phyloP scores from a whole-genome alignment of 305 asterid species.

The Rubia tinctorum region DNA sequence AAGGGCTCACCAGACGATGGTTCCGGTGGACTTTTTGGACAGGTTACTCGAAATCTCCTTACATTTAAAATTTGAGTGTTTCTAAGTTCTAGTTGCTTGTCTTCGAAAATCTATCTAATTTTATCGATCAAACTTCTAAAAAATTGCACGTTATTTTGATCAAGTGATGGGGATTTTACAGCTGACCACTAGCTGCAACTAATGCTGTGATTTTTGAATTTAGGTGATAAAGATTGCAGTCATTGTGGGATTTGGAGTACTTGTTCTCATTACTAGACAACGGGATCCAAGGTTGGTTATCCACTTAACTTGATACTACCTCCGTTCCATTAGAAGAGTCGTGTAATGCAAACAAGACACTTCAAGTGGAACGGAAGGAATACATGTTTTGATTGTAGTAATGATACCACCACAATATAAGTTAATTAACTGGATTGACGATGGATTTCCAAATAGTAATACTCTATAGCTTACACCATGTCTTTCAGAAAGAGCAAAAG shows the following conservation, averaged over 20 bases:
- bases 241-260: constrained; percentile 71
- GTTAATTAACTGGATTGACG: not conserved
- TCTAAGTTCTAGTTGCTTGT: not conserved
- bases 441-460: not conserved
- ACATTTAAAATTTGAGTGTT: not conserved
- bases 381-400: not conserved
- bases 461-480: not conserved
- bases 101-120: not conserved
- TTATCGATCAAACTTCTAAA: not conserved
- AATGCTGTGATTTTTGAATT: constrained; percentile 19
- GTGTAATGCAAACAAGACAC: not conserved
- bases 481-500: constrained; percentile 45
- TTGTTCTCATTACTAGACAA: constrained; percentile 78
- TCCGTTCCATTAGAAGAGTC: not conserved
- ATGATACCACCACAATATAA: not conserved
- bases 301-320: not conserved
- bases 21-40: constrained; percentile 48
- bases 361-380: not conserved
- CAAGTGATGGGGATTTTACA: not conserved
- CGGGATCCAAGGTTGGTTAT: constrained; percentile 63
- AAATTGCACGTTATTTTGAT: not conserved
- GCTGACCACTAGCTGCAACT: not conserved
- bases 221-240: constrained; percentile 67
- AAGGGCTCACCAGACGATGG: constrained; percentile 50
- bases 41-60: constrained; percentile 36